A percentile compares a stretch with the other conserved stretches of the same genome.
phyloP scores from a whole-genome alignment of 2,329 filamentous ascomycete genomes.

The Zymoseptoria brevis region DNA sequence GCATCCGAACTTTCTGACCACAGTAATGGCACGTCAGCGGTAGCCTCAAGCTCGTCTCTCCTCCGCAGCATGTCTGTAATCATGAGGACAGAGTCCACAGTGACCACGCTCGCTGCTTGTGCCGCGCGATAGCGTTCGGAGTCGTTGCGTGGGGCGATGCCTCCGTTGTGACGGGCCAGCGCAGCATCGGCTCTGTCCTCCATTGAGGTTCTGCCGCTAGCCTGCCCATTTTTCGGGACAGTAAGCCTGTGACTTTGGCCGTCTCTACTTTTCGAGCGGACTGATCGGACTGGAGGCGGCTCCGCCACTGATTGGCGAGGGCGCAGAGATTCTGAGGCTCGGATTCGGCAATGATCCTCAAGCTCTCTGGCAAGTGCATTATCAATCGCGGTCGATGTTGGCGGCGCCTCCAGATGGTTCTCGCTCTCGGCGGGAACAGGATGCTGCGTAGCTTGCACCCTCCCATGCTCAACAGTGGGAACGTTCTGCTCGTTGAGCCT shows the following conservation, averaged over 20 bases:
- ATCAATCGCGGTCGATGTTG: neutral
- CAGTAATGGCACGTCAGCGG: neutral
- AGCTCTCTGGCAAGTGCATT: neutral
- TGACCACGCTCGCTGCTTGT: neutral
- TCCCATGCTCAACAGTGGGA: neutral
- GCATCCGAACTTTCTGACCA: neutral
- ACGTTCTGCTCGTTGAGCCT: neutral
- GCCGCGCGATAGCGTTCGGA: neutral
- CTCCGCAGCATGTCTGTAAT: neutral
- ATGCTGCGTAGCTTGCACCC: neutral
- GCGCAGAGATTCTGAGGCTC: neutral
- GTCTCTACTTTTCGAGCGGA: neutral
- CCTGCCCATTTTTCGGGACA: neutral
- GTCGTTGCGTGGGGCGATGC: neutral
- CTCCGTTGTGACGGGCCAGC: neutral
- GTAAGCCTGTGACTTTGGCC: neutral
- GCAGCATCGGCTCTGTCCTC: neutral
- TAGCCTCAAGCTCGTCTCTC: neutral
- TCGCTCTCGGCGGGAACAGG: neutral
- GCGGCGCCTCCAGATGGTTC: neutral
- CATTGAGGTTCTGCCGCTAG: neutral
- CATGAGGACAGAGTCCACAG: neutral
- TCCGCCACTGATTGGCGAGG: neutral
- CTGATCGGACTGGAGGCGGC: neutral
- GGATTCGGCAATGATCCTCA: neutral